Base-by-base conservation (phyloP, 1,139 yeast genomes). In the Pichia sp. region DNA sequence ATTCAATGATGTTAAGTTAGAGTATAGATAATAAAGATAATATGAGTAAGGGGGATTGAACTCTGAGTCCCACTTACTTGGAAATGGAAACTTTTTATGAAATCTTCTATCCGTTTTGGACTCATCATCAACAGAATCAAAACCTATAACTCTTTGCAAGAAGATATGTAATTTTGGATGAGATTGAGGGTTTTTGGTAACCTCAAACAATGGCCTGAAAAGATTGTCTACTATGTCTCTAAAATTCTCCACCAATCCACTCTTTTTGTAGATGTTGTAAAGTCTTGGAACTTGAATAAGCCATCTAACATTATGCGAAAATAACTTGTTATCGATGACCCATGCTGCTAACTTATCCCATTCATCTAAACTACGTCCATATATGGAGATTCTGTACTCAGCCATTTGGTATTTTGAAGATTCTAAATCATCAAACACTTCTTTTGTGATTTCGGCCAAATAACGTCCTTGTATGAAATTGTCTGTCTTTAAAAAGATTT, bases 51-150 rank as follows among this genome's bases (percentile, higher is more conserved):
- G 99, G 8, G 99, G 99, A 71, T 93, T 95, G 64, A 80, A 80
- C 6, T 79, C 67, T 43, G 78, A 73, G 62, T 81, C 82, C 99
- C 99, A 95, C 57, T 84, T 75, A 30, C 82, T 75, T 43, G 99
- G 95, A 10, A 82, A 75, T 1, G 98, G 98, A 67, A 79, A 91
- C 68, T 87, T 90, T 60, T 82, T 84, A 64, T 85, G 91, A 66
- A 86, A 78, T 55, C 90, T 79, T 60, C 89, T 82, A 70, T 95
- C 99, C 43, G 81, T 80, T 71, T 95, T 95, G 29, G 97, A 89
- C 71, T 95, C 99, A 71, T 95, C 99, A 70, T 95, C 99, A 43
- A 95, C 99, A 2, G 97, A 90, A 70, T 95, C 99, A 71, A 95
- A 93, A 0, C 99, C 99, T 65, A 93, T 86, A 4, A 95, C 99